Conservation (phyloP, 495 filamentous ascomycete genomes). For the Penicillium pancosmium region DNA sequence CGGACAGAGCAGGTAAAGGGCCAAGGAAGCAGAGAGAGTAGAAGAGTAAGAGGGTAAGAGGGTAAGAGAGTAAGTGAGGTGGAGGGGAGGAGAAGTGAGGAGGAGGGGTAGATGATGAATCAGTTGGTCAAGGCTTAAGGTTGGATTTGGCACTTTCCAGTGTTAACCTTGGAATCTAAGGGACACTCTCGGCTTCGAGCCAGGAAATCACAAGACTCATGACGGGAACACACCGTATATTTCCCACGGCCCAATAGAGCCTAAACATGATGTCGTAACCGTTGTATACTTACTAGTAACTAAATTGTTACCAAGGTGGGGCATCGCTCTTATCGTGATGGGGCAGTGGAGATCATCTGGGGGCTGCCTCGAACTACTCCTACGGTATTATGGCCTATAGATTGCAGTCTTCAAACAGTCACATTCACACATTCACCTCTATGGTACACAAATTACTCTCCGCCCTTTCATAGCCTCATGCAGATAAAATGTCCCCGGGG, state of each 20-base stretch:
- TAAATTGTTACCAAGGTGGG: not conserved
- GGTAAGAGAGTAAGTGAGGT: slow-evolving; percentile 19
- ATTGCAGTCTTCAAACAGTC: not conserved
- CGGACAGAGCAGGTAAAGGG: too few species aligned
- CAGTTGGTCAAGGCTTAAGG: slow-evolving; percentile 25
- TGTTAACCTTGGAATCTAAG: too few species aligned
- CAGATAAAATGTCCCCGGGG: slow-evolving; percentile 7
- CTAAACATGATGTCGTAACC: not conserved
- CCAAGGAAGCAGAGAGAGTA: too few species aligned
- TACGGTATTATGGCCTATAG: not conserved
- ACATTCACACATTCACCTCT: slow-evolving; percentile 24
- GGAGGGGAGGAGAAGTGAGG: slow-evolving; percentile 18
- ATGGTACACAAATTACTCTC: slow-evolving; percentile 38
- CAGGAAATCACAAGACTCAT: too few species aligned
- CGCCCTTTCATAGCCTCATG: slow-evolving; percentile 26
- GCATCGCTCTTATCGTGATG: slow-evolving; percentile 1
- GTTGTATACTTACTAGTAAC: not conserved
- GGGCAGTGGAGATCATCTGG: not conserved
- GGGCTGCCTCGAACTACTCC: too few species aligned
- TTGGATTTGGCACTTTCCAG: not conserved
- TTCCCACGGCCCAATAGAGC: not conserved
- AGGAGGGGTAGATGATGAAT: slow-evolving; percentile 35
- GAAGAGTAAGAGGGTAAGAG: not conserved
- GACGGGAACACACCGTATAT: not conserved
- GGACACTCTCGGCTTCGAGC: not conserved